phyloP scores from a whole-genome alignment of 345 rosid species.

The Pugionium dolabratum region DNA sequence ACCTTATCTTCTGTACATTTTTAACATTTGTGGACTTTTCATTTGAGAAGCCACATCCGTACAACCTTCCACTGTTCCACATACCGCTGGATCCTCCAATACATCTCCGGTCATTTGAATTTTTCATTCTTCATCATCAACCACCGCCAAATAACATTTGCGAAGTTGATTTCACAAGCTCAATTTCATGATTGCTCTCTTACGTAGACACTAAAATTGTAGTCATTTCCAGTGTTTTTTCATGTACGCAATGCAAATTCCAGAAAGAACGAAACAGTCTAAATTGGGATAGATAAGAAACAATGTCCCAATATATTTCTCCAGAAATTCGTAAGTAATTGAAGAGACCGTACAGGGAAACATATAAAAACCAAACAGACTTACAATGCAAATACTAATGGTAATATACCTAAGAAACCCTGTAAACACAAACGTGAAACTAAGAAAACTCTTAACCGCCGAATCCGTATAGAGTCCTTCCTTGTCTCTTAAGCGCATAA shows the following conservation, averaged over 20 bases:
- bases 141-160: background rate
- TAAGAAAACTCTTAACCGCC: conserved; percentile 18
- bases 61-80: too few species aligned
- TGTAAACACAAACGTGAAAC: background rate
- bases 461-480: conserved; percentile 35
- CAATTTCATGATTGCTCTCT: background rate
- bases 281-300: background rate
- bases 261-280: background rate
- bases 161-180: background rate
- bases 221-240: background rate
- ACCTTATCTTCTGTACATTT: background rate
- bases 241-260: background rate
- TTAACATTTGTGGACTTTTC: too few species aligned
- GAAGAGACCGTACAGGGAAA: background rate
- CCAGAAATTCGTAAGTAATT: background rate
- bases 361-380: background rate
- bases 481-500: conserved; percentile 51
- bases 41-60: too few species aligned
- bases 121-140: background rate
- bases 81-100: background rate
- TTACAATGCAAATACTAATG: background rate
- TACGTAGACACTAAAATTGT: background rate
- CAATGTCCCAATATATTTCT: background rate
- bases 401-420: background rate
- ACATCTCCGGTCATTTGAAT: background rate